phyloP scores from a whole-genome alignment of 2,329 filamentous ascomycete species.

The Penicillium sp. region DNA sequence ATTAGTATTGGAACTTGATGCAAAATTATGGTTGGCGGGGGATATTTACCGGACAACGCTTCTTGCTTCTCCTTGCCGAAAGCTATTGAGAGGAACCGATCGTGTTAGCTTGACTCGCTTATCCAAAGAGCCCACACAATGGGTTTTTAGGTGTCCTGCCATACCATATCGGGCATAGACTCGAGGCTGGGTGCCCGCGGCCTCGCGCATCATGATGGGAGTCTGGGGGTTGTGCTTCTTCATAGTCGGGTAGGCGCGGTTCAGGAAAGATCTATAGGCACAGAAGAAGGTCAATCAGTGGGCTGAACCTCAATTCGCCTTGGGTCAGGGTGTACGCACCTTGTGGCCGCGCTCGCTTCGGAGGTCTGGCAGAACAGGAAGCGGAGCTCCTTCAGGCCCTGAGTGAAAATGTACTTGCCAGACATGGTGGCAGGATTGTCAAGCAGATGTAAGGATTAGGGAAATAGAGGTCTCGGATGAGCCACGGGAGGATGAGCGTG shows the following conservation, averaged over 20 bases:
- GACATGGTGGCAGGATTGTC: conserved; percentile 64
- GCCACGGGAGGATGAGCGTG: conserved; percentile 9
- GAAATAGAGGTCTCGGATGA: conserved; percentile 5
- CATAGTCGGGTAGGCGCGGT: conserved; percentile 92
- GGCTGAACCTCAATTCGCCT: background rate
- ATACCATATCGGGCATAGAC: conserved; percentile 91
- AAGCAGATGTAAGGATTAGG: conserved; percentile 2
- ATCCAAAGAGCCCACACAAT: background rate
- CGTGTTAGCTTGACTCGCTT: conserved; percentile 17
- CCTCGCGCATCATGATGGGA: conserved; percentile 94
- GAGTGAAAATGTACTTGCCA: conserved; percentile 86
- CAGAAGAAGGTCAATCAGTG: background rate
- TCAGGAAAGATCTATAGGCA: conserved; percentile 75
- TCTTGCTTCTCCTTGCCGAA: conserved; percentile 68
- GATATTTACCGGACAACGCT: conserved; percentile 56
- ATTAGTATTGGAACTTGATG: conserved; percentile 14
- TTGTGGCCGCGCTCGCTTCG: conserved; percentile 81
- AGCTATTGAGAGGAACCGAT: conserved; percentile 45
- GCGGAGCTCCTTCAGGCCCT: conserved; percentile 88
- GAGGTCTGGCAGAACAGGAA: conserved; percentile 97
- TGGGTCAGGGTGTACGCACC: conserved; percentile 57
- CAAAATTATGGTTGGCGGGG: background rate
- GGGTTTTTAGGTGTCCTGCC: conserved; percentile 26
- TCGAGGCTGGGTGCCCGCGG: conserved; percentile 75
- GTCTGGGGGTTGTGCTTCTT: conserved; percentile 97